Percentiles rank a stretch among this genome's conserved stretches.
phyloP scores from a whole-genome alignment of 1,284 basidiomycete genomes.

The Marasmius tenuissimus region DNA sequence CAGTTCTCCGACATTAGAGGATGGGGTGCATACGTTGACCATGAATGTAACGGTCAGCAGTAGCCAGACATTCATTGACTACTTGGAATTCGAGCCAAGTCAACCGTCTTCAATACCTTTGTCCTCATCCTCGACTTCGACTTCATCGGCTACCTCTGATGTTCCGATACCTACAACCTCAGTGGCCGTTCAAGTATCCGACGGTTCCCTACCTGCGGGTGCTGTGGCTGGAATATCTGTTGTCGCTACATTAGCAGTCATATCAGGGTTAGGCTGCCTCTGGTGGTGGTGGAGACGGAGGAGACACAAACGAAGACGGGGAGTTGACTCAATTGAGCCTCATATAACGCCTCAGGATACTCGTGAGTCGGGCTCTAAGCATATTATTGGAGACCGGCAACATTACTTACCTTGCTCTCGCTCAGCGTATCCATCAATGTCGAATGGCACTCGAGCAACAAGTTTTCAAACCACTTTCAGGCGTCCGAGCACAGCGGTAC shows the following conservation, averaged over 20 bases:
- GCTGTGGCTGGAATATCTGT: background rate
- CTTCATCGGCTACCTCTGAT: background rate
- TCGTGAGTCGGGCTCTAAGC: too few species aligned
- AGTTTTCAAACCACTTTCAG: too few species aligned
- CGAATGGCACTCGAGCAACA: too few species aligned
- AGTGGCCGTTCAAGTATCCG: too few species aligned
- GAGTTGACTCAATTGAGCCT: too few species aligned
- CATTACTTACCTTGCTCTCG: too few species aligned
- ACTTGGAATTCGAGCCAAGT: background rate
- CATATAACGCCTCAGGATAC: too few species aligned
- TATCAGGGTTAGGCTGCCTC: background rate
- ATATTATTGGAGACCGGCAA: too few species aligned
- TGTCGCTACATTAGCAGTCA: background rate
- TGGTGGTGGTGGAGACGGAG: background rate
- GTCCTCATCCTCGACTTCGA: background rate
- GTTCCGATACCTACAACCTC: too few species aligned
- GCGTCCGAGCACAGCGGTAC: too few species aligned
- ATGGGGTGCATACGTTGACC: background rate
- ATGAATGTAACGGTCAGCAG: background rate
- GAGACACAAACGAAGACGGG: background rate
- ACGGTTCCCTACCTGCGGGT: background rate
- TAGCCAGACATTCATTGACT: background rate
- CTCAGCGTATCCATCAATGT: too few species aligned
- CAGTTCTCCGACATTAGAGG: background rate
- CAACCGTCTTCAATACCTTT: background rate